Evolutionary conservation across 768 basidiomycete genomes (phyloP).

Genomic region (Tricholoma flavovirens): DNA sequence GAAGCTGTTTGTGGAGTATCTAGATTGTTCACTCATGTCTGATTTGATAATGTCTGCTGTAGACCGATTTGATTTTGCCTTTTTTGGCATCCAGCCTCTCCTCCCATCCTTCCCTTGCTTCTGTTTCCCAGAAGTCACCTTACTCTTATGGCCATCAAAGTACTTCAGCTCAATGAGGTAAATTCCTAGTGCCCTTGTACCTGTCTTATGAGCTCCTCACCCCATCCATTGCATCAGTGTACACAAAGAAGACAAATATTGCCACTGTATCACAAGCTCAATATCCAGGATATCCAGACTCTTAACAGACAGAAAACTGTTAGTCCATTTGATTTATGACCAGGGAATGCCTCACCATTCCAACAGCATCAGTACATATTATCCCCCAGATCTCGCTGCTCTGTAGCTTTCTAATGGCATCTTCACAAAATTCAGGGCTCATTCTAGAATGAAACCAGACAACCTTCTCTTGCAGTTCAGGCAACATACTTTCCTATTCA

Average conservation of each 20-base stretch:
- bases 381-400: too few species aligned
- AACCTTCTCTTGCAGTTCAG: neutral
- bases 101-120: neutral
- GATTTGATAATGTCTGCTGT: neutral
- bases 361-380: constrained; percentile 11
- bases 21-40: neutral
- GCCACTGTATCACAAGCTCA: too few species aligned
- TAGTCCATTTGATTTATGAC: neutral
- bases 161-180: constrained; percentile 12
- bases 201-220: constrained; percentile 6
- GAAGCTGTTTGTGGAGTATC: neutral
- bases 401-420: constrained; percentile 3
- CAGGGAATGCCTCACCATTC: too few species aligned
- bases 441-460: constrained; percentile 21
- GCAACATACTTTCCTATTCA: neutral
- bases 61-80: neutral
- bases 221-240: too few species aligned
- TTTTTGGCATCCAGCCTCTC: neutral
- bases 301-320: neutral
- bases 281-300: constrained; percentile 12
- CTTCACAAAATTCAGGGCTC: too few species aligned
- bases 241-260: too few species aligned
- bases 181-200: constrained; percentile 6
- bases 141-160: too few species aligned
- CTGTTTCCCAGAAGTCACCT: neutral